A percentile compares a stretch with the other conserved stretches of the same genome.
Evolutionary conservation across 257 asterid species (phyloP).

Genomic region (Schizonepeta tenuifolia): DNA sequence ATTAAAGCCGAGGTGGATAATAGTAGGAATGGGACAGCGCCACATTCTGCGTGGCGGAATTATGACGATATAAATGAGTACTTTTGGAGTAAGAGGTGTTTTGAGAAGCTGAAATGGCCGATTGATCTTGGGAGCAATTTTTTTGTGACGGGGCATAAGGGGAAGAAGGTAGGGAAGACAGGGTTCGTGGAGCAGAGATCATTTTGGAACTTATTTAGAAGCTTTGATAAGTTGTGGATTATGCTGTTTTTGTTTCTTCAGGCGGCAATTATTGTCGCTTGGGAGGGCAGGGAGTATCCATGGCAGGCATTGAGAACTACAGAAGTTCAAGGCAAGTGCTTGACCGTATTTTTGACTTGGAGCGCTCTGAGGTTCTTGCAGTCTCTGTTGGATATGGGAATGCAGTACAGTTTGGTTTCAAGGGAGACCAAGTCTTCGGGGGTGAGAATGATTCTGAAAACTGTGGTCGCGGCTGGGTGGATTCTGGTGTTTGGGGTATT

Average conservation of each 20-base stretch:
- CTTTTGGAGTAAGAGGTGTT: constrained; percentile 95
- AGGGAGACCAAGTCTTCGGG: constrained; percentile 86
- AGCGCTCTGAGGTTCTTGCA: constrained; percentile 84
- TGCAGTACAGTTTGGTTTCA: constrained; percentile 85
- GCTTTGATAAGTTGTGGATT: constrained; percentile 96
- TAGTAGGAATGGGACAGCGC: constrained; percentile 92
- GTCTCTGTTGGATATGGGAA: constrained; percentile 79
- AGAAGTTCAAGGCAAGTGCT: constrained; percentile 80
- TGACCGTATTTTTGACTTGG: constrained; percentile 89
- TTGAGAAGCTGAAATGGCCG: constrained; percentile 94
- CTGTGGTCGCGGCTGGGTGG: constrained; percentile 83
- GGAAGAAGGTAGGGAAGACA: constrained; percentile 94
- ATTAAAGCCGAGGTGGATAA: constrained; percentile 79
- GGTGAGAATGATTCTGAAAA: constrained; percentile 83
- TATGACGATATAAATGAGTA: constrained; percentile 96
- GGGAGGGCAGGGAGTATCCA: constrained; percentile 67
- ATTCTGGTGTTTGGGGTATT: constrained; percentile 81
- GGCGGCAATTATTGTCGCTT: constrained; percentile 86
- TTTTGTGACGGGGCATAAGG: constrained; percentile 72
- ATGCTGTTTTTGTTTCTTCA: constrained; percentile 88
- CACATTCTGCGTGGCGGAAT: constrained; percentile 97
- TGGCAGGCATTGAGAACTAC: constrained; percentile 74
- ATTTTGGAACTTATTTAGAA: constrained; percentile 88
- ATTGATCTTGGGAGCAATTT: constrained; percentile 84
- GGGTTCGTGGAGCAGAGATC: constrained; percentile 99